These are phyloP conservation scores for Solanum arcanum DNA, from an alignment of 257 asterid genomes.

Conservation along the genomic window DNA sequence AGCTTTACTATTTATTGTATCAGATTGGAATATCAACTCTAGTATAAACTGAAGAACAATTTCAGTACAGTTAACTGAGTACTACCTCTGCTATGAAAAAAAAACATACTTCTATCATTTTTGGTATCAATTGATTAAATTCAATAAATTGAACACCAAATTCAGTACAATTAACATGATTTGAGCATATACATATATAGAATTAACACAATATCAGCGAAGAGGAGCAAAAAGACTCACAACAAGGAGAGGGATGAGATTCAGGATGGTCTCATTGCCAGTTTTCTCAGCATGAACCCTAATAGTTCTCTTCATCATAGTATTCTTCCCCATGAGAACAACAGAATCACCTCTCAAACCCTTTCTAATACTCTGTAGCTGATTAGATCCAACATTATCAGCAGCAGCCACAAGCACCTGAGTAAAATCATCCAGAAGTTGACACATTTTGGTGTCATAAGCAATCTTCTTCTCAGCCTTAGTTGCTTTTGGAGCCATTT, in stretches of 20 bases:
- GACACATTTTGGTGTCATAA: conserved; percentile 69
- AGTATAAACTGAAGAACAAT: neutral
- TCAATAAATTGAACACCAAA: neutral
- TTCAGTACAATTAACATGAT: neutral
- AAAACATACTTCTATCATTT: neutral
- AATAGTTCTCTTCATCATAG: conserved; percentile 88
- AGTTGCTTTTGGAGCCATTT: conserved; percentile 41
- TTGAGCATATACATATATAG: neutral
- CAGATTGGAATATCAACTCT: conserved; percentile 34
- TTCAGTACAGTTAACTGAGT: neutral
- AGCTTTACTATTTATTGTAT: neutral
- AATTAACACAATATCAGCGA: neutral
- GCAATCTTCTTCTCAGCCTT: conserved; percentile 79
- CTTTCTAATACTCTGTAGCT: conserved; percentile 65
- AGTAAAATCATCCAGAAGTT: conserved; percentile 62
- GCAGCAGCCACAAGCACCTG: conserved; percentile 72
- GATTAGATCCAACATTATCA: conserved; percentile 83
- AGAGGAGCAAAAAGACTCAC: conserved; percentile 19
- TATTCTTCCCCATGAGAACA: conserved; percentile 93
- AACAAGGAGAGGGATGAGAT: conserved; percentile 73
- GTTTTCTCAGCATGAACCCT: conserved; percentile 75
- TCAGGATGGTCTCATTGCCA: conserved; percentile 54
- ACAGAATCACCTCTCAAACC: conserved; percentile 80
- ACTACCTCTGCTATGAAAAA: neutral
- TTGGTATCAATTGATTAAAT: neutral